These are phyloP conservation scores for Neurospora sp. DNA, from an alignment of 495 filamentous ascomycete genomes.

Conservation along the genomic window DNA sequence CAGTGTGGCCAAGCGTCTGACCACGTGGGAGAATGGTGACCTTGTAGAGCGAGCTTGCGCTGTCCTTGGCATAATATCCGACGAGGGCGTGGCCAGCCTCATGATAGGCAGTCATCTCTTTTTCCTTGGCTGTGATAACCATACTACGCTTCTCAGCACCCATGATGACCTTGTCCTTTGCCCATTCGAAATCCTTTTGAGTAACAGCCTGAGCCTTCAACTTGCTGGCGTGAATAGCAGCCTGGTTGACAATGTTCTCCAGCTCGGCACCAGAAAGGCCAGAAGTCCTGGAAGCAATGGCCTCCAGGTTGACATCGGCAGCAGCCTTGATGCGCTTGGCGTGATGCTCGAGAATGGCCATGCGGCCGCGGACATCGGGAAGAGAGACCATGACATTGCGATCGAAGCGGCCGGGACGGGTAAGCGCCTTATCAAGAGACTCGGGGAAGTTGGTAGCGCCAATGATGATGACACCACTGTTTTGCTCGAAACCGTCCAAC, in stretches of 20 bases:
- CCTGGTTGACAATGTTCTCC: slow-evolving; percentile 94
- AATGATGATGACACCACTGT: slow-evolving; percentile 86
- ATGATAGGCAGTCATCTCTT: slow-evolving; percentile 93
- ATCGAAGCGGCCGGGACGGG: slow-evolving; percentile 90
- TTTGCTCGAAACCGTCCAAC: slow-evolving; percentile 91
- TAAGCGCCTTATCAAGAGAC: slow-evolving; percentile 86
- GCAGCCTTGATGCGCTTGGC: slow-evolving; percentile 74
- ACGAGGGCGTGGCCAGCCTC: slow-evolving; percentile 94
- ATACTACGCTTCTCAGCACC: slow-evolving; percentile 81
- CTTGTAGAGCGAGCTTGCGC: slow-evolving; percentile 75
- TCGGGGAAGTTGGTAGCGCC: slow-evolving; percentile 95
- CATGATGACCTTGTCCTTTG: slow-evolving; percentile 97
- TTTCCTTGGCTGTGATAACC: slow-evolving; percentile 74
- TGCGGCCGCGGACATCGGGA: slow-evolving; percentile 88
- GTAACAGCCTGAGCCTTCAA: slow-evolving; percentile 61
- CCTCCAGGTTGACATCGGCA: slow-evolving; percentile 67
- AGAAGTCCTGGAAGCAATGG: slow-evolving; percentile 75
- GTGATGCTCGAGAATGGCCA: slow-evolving; percentile 86
- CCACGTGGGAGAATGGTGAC: slow-evolving; percentile 93
- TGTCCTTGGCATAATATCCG: slow-evolving; percentile 61
- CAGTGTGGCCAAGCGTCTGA: slow-evolving; percentile 72
- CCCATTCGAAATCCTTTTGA: slow-evolving; percentile 85
- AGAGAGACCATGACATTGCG: slow-evolving; percentile 79
- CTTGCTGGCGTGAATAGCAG: slow-evolving; percentile 82
- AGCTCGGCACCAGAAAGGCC: slow-evolving; percentile 93